Evolutionary conservation across 176 grass and related monocot species (phyloP), one percentile per base, ranked within the genome.

Genomic region (Musa beccarii): DNA sequence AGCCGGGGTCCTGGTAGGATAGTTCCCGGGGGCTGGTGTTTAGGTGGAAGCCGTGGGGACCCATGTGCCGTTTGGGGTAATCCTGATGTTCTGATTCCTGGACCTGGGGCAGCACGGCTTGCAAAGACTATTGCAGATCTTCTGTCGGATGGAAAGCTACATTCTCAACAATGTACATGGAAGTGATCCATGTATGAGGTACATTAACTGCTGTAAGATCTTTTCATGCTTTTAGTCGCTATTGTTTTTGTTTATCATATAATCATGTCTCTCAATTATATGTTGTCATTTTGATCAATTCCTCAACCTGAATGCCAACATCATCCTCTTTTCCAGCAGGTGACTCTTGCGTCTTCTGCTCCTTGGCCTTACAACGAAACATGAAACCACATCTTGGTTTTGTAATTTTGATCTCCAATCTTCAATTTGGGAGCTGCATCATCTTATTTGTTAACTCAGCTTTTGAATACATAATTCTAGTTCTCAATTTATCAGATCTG

Each of bases 11-110:
- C 80, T 57, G 83, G 75, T 12, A 82, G 83, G 76, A 73, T 86
- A 17, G 84, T 89, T 21, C 89, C 84, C 23, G 95, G 95, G 19
- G 95, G 90, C 3, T 98, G 95, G 90, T 98, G 90, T 78, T 76
- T 98, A 69, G 95, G 88, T 87, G 86, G 66, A 26, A 85, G 72
- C 53, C 73, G 80, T 62, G 82, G 53, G 19, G 92, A 74, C 65
- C 88, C 95, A 8, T 93, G 95, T 21, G 69, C 83, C 54, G 81
- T 86, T 79, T 87, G 75, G 66, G 95, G 95, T 76, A 85, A 81
- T 66, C 68, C 70, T 1, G 90, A 93, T 87, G 79, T 98, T 79
- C 71, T 98, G 76, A 98, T 84, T 84, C 95, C 95, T 24, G 84
- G 90, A 61, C 86, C 86, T 68, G 74, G 82, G 69, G 90, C 95